Percentiles rank a stretch among this genome's conserved stretches.
phyloP scores from a whole-genome alignment of 2,329 filamentous ascomycete species.

The Aurifilum marmelostoma region DNA sequence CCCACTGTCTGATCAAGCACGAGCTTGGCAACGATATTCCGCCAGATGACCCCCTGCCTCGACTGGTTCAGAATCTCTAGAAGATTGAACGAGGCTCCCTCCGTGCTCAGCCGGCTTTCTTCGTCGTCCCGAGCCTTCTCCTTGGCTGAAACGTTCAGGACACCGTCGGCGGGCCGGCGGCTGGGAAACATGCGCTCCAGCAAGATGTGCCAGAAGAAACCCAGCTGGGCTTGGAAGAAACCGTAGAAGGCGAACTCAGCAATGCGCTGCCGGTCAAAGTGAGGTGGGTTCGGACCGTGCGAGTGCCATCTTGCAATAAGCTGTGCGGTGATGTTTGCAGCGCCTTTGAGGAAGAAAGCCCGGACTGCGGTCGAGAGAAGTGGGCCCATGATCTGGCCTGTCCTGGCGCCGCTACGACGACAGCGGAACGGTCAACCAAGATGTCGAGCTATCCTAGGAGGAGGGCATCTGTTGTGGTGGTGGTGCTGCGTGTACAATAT shows the following conservation, averaged over 20 bases:
- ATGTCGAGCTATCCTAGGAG: neutral
- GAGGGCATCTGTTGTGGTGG: neutral
- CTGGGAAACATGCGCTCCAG: slow-evolving; percentile 34
- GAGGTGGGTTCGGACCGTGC: slow-evolving; percentile 20
- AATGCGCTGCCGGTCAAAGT: slow-evolving; percentile 33
- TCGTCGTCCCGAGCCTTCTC: slow-evolving; percentile 31
- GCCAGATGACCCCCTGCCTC: slow-evolving; percentile 31
- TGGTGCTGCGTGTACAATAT: neutral
- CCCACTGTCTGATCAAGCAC: slow-evolving; percentile 35
- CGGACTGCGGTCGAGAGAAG: slow-evolving; percentile 28
- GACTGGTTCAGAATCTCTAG: slow-evolving; percentile 20
- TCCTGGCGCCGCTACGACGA: slow-evolving; percentile 11
- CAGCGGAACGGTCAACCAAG: neutral
- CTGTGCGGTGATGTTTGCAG: slow-evolving; percentile 31
- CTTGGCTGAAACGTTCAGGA: slow-evolving; percentile 18
- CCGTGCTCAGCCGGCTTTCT: slow-evolving; percentile 28
- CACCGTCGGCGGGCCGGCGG: slow-evolving; percentile 15
- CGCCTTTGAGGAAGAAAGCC: slow-evolving; percentile 30
- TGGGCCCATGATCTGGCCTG: slow-evolving; percentile 22
- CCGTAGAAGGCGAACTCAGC: slow-evolving; percentile 35
- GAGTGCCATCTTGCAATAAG: slow-evolving; percentile 29
- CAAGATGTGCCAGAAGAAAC: slow-evolving; percentile 34
- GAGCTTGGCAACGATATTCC: slow-evolving; percentile 33
- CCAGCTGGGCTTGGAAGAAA: slow-evolving; percentile 34
- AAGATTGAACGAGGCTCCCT: slow-evolving; percentile 25